A percentile compares a stretch with the other conserved stretches of the same genome.
Evolutionary conservation across 495 filamentous ascomycete genomes (phyloP).

Genomic region (Tetracladium marchalianum): DNA sequence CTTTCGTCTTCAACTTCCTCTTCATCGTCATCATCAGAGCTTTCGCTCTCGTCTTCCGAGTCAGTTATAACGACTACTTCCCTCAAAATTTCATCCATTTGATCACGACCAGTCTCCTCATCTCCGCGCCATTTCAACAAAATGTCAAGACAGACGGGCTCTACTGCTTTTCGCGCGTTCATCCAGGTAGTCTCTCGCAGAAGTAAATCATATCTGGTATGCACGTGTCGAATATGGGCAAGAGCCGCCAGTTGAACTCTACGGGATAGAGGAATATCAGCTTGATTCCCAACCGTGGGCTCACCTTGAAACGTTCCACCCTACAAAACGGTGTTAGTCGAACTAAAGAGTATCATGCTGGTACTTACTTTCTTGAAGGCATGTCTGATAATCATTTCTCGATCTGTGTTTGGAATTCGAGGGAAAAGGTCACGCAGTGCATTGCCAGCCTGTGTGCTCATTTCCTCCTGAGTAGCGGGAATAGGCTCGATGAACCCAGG

Average conservation of each 20-base stretch:
- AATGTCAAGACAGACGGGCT: conserved; percentile 58
- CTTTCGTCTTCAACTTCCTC: not conserved
- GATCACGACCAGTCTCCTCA: conserved; percentile 63
- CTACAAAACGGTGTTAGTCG: conserved; percentile 11
- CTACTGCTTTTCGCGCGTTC: conserved; percentile 61
- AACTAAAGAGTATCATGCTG: not conserved
- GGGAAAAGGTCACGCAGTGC: conserved; percentile 78
- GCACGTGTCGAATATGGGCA: conserved; percentile 76
- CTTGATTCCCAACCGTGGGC: conserved; percentile 57
- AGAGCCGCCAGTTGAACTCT: conserved; percentile 75
- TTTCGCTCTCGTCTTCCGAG: conserved; percentile 56
- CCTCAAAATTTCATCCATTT: conserved; percentile 69
- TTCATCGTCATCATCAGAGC: conserved; percentile 8
- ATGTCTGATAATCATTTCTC: conserved; percentile 65
- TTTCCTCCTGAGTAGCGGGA: conserved; percentile 47
- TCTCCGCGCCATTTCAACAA: conserved; percentile 84
- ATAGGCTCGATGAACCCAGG: conserved; percentile 36
- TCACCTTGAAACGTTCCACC: conserved; percentile 20
- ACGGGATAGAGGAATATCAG: conserved; percentile 55
- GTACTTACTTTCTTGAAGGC: conserved; percentile 73
- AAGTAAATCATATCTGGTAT: conserved; percentile 79
- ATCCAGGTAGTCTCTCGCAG: conserved; percentile 52
- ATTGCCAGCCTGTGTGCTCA: conserved; percentile 62
- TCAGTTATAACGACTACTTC: conserved; percentile 78
- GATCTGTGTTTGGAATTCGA: conserved; percentile 68